Percentiles rank a stretch among this genome's conserved stretches.
phyloP scores from a whole-genome alignment of 2,329 filamentous ascomycete species.

The Colletotrichum destructivum region DNA sequence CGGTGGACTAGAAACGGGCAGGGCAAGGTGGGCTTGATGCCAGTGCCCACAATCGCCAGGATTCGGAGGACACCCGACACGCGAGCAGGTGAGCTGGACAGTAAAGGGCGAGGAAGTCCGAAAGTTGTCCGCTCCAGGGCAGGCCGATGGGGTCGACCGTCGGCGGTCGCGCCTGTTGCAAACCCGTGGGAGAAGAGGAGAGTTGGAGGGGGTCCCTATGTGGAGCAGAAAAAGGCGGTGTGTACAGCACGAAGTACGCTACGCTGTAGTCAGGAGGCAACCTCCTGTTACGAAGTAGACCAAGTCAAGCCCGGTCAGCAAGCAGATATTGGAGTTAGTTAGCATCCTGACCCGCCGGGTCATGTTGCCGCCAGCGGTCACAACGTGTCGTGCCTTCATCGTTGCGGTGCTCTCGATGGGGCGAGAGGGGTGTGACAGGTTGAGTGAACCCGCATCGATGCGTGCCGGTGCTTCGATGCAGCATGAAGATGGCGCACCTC shows the following conservation, averaged over 20 bases:
- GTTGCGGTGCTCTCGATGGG: background rate
- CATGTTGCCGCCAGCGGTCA: background rate
- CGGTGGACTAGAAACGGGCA: conserved; percentile 29
- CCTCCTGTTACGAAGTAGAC: conserved; percentile 25
- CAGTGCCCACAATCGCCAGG: conserved; percentile 31
- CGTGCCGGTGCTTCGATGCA: conserved; percentile 26
- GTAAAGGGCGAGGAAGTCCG: conserved; percentile 17
- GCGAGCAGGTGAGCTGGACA: conserved; percentile 6
- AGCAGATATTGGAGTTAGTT: background rate
- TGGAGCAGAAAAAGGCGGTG: conserved; percentile 41
- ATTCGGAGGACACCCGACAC: conserved; percentile 18
- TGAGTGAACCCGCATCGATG: conserved; percentile 21
- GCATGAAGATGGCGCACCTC: conserved; percentile 24
- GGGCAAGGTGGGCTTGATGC: conserved; percentile 23
- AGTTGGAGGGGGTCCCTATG: conserved; percentile 22
- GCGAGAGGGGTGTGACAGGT: background rate
- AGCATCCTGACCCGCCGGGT: background rate
- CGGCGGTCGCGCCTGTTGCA: conserved; percentile 27
- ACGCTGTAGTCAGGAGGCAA: conserved; percentile 19
- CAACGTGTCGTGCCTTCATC: conserved; percentile 14
- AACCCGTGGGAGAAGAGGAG: background rate
- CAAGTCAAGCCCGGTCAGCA: background rate
- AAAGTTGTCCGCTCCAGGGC: conserved; percentile 10
- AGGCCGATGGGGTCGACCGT: conserved; percentile 14
- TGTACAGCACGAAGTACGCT: background rate